Evolutionary conservation across 495 filamentous ascomycete genomes (phyloP).

Genomic region (Trichoderma reesei): DNA sequence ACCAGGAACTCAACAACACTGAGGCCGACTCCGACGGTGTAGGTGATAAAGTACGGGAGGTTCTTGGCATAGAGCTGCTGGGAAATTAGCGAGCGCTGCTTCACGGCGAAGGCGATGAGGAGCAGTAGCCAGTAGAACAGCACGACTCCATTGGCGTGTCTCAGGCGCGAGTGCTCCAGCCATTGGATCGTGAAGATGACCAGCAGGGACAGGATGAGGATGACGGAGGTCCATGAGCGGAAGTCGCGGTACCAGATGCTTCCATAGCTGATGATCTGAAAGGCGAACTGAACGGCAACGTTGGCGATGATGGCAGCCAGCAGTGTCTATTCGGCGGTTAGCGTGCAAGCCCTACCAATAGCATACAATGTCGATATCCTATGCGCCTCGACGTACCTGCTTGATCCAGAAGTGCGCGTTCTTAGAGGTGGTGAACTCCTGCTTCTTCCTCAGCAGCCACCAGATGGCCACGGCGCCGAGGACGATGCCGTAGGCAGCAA

Average conservation of each 20-base stretch:
- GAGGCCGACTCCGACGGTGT: constrained; percentile 65
- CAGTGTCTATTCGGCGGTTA: constrained; percentile 45
- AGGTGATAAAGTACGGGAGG: constrained; percentile 67
- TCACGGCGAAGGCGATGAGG: constrained; percentile 68
- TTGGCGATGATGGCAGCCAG: constrained; percentile 59
- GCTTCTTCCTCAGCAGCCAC: constrained; percentile 51
- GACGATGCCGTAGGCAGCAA: constrained; percentile 68
- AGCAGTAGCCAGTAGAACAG: constrained; percentile 96
- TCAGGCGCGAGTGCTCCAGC: constrained; percentile 78
- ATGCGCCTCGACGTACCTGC: constrained; percentile 48
- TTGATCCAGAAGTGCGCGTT: constrained; percentile 96
- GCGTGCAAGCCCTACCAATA: background rate
- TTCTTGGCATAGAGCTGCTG: constrained; percentile 56
- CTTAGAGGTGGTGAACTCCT: constrained; percentile 57
- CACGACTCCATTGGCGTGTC: constrained; percentile 85
- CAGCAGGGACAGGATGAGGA: constrained; percentile 65
- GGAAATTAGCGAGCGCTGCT: constrained; percentile 77
- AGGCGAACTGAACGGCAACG: constrained; percentile 58
- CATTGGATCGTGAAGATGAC: constrained; percentile 85
- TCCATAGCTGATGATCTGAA: constrained; percentile 65
- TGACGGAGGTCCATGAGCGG: constrained; percentile 77
- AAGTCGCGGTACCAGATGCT: constrained; percentile 73
- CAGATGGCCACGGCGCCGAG: constrained; percentile 66
- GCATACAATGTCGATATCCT: background rate
- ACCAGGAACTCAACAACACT: constrained; percentile 66